Evolutionary conservation across 2,329 filamentous ascomycete genomes (phyloP), one percentile per base, ranked within the genome.

Genomic region (Fusarium sp.): DNA sequence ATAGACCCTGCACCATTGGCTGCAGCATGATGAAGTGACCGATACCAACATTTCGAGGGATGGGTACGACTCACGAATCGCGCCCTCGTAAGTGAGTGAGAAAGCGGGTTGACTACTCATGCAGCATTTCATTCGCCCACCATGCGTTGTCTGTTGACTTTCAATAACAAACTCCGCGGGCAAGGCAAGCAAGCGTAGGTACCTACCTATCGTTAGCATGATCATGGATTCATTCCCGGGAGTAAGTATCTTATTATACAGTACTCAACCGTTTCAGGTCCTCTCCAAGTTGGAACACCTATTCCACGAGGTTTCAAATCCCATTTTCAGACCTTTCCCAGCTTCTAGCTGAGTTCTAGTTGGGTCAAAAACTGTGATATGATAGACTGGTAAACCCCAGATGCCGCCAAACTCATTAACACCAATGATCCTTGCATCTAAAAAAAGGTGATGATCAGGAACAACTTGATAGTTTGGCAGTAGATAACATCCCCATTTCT

Each of bases 11-110:
- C 48, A 64, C 62, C 47, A 70, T 70, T 70, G 67, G 67, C 58
- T 67, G 57, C 30, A 56, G 25, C 45, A 46, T 63, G 48, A 54
- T 67, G 52, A 62, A 37, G 59, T 63, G 57, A 51, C 62, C 46
- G 67, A 70, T 70, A 70, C 67, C 67, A 70, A 70, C 63, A 70
- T 68, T 51, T 68, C 63, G 33, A 70, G 54, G 58, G 62, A 70
- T 70, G 67, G 54, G 58, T 70, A 67, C 67, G 62, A 70, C 56
- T 70, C 58, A 70, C 67, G 67, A 70, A 64, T 70, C 58, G 54
- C 54, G 67, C 56, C 61, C 66, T 67, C 49, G 56, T 69, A 65
- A 44, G 19, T 56, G 20, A 23, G 47, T 55, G 59, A 63, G 44
- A 37, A 55, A 67, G 55, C 50, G 51, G 66, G 48, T 41, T 55